A percentile compares a stretch with the other conserved stretches of the same genome.
Conservation (phyloP, 352 stramenopile genomes). For the Achlya hypogyna region DNA sequence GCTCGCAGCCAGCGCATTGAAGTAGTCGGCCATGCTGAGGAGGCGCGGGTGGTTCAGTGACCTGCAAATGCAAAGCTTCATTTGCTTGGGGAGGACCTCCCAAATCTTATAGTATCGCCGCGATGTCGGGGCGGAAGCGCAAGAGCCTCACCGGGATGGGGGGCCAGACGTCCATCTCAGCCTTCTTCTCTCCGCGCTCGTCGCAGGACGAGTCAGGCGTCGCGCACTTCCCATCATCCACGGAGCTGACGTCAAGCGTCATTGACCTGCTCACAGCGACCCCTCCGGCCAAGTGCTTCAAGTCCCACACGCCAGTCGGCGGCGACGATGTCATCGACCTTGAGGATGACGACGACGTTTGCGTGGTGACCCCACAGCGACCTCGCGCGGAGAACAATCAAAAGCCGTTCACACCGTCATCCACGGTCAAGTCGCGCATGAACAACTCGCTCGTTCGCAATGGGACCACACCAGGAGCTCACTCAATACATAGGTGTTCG, state of each 20-base stretch:
- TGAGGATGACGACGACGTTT: not conserved
- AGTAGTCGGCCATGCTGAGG: too few relatives aligned
- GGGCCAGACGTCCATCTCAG: not conserved
- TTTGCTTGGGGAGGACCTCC: not conserved
- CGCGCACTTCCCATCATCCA: not conserved
- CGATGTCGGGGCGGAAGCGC: not conserved
- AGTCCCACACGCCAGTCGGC: not conserved
- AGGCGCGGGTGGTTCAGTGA: too few relatives aligned
- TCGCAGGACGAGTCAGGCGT: not conserved
- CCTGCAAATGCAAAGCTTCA: too few relatives aligned
- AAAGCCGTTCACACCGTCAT: slow-evolving; percentile 19
- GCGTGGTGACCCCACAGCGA: not conserved
- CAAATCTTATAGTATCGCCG: not conserved
- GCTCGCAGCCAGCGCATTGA: not conserved
- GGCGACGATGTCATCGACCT: not conserved
- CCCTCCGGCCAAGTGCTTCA: not conserved
- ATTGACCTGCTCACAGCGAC: not conserved
- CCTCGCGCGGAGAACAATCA: not conserved
- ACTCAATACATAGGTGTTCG: slow-evolving; percentile 12
- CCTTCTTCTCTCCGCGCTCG: not conserved
- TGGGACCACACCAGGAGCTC: not conserved
- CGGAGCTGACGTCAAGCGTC: not conserved
- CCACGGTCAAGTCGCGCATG: slow-evolving; percentile 14
- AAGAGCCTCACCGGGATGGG: not conserved
- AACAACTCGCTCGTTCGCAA: slow-evolving; percentile 16